Base-by-base conservation (phyloP, 371 early-diverging fungal genomes). In the Mucor circinelloides region DNA sequence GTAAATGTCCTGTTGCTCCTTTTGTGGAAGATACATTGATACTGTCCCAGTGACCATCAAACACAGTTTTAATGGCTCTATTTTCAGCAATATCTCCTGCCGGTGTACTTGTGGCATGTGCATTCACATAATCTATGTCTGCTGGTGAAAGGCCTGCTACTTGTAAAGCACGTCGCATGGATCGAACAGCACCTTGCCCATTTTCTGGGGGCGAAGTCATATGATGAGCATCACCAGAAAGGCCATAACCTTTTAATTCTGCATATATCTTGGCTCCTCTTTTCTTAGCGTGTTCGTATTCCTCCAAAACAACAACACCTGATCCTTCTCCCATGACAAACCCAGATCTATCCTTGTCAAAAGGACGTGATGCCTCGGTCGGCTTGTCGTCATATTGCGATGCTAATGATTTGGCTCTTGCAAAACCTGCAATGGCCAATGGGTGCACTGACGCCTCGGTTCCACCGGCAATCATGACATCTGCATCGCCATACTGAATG, bases 321-420 rank as follows among this genome's bases (percentile, higher is more conserved):
- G 97, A 87, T 10, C 98, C 98, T 70, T 98, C 98, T 6, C 96
- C 95, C 66, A 98, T 94, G 1, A 97, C 98, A 75, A 97, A 98
- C 12, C 98, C 98, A 66, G 89, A 87, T 1, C 98, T 85, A 55
- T 89, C 87, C 10, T 60, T 69, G 75, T 97, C 97, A 79, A 97
- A 98, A 0, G 98, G 98, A 23, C 97, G 85, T 15, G 96, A 96
- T 0, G 96, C 87, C 32, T 84, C 78, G 13, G 79, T 66, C 0
- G 97, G 98, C 1, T 64, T 60, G 46, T 93, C 90, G 71, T 97
- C 95, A 72, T 78, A 94, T 1, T 76, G 76, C 1, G 94, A 86
- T 2, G 91, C 90, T 36, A 98, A 81, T 7, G 96, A 93, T 69
- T 94, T 93, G 13, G 95, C 93, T 59, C 93, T 90, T 54, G 90